A percentile compares a stretch with the other conserved stretches of the same genome.
phyloP scores from a whole-genome alignment of 352 stramenopile species.

The Globisporangium barbulae region DNA sequence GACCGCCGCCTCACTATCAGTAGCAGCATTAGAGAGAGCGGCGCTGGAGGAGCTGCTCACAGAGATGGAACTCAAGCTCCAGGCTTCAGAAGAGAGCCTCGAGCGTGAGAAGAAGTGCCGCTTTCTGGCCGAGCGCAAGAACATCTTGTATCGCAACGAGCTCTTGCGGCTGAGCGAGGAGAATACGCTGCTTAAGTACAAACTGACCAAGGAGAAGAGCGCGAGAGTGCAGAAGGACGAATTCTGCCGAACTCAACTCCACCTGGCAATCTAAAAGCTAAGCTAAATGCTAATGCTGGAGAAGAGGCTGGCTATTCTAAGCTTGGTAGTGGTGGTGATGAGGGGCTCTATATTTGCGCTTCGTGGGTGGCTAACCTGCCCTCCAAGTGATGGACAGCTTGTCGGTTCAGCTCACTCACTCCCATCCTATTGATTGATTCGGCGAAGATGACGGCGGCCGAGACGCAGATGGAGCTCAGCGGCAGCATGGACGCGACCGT shows the following conservation, averaged over 20 bases:
- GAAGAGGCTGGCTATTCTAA: neutral
- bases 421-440: neutral
- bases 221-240: conserved; percentile 19
- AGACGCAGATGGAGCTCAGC: neutral
- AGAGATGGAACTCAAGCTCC: conserved; percentile 30
- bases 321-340: neutral
- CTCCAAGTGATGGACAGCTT: neutral
- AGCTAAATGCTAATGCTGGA: neutral
- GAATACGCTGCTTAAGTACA: conserved; percentile 45
- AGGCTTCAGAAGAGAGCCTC: conserved; percentile 35
- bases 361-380: neutral
- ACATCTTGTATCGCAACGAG: conserved; percentile 73
- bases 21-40: neutral
- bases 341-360: neutral
- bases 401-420: neutral
- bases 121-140: conserved; percentile 69
- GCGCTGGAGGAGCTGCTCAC: conserved; percentile 19
- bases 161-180: conserved; percentile 51
- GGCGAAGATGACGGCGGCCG: neutral
- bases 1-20: neutral
- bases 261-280: conserved; percentile 24
- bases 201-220: conserved; percentile 18
- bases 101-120: conserved; percentile 68
- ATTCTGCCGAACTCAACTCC: conserved; percentile 23
- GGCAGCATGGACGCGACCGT: neutral